Evolutionary conservation across 106 monocot genomes (phyloP).

Genomic region (Dendrobium huoshanense): DNA sequence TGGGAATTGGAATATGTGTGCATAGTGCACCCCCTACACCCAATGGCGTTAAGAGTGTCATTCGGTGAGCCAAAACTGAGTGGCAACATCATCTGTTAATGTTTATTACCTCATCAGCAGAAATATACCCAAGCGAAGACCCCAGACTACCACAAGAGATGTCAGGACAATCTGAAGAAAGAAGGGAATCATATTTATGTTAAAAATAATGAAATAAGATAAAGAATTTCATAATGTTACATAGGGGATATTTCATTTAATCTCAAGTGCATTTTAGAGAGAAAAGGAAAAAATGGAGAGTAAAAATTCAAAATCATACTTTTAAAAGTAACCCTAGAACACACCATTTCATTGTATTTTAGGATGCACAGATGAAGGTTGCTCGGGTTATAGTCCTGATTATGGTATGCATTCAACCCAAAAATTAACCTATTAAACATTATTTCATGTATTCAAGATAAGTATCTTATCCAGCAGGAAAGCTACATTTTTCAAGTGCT

Average conservation of each 20-base stretch:
- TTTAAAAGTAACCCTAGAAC: too few species aligned
- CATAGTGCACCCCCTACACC: too few species aligned
- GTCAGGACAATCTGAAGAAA: slow-evolving; percentile 64
- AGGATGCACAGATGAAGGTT: not conserved
- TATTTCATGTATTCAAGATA: too few species aligned
- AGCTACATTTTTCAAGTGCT: too few species aligned
- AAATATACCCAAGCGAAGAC: slow-evolving; percentile 74
- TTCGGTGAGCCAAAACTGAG: too few species aligned
- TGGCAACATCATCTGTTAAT: too few species aligned
- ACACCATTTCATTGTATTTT: too few species aligned
- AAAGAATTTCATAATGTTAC: not conserved
- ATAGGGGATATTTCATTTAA: not conserved
- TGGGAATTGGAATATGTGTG: too few species aligned
- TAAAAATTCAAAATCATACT: too few species aligned
- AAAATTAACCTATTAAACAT: not conserved
- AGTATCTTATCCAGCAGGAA: too few species aligned
- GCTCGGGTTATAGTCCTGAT: not conserved
- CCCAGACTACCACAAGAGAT: slow-evolving; percentile 69
- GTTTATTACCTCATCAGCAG: slow-evolving; percentile 68
- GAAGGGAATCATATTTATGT: not conserved
- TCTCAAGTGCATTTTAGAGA: not conserved
- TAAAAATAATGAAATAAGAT: not conserved
- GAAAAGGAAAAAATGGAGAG: not conserved
- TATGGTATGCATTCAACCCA: not conserved
- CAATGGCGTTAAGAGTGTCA: too few species aligned